Conservation (phyloP, 2,329 filamentous ascomycete species). For the Hawksworthiomyces lignivorus region DNA sequence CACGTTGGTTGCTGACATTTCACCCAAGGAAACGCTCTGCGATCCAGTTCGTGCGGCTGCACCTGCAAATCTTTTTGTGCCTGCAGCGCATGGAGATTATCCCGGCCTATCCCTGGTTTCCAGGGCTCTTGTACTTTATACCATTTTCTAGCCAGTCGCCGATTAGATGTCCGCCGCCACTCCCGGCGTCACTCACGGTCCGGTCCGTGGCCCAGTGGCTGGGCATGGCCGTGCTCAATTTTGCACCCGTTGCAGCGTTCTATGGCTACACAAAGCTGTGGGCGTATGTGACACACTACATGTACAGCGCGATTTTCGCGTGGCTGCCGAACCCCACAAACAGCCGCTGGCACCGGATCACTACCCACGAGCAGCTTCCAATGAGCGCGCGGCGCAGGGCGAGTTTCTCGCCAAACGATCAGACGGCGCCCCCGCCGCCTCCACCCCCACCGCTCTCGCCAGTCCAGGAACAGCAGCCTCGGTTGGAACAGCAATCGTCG, state of each 20-base stretch:
- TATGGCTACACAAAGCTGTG: constrained; percentile 34
- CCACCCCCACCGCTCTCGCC: too few relatives aligned
- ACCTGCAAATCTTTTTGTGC: constrained; percentile 45
- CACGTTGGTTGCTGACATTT: too few relatives aligned
- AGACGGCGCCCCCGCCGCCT: too few relatives aligned
- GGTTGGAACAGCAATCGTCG: too few relatives aligned
- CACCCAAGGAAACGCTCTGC: constrained; percentile 14
- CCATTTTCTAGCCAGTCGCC: constrained; percentile 44
- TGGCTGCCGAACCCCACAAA: constrained; percentile 27
- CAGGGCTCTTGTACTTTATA: constrained; percentile 42
- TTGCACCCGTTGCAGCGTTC: constrained; percentile 41
- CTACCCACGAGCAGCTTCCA: background rate
- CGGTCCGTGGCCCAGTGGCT: constrained; percentile 36
- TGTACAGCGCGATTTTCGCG: constrained; percentile 33
- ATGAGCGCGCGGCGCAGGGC: constrained; percentile 7
- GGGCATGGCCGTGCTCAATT: constrained; percentile 31
- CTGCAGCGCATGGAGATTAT: constrained; percentile 45
- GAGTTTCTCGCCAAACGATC: constrained; percentile 5
- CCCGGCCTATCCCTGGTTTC: constrained; percentile 33
- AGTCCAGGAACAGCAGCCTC: too few relatives aligned
- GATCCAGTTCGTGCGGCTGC: constrained; percentile 33
- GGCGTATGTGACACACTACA: constrained; percentile 25
- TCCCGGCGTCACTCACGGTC: constrained; percentile 29
- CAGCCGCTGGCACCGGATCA: constrained; percentile 1
- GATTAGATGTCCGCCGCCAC: constrained; percentile 39